phyloP scores from a whole-genome alignment of 331 rosid genomes.

The Quercus tomentella region DNA sequence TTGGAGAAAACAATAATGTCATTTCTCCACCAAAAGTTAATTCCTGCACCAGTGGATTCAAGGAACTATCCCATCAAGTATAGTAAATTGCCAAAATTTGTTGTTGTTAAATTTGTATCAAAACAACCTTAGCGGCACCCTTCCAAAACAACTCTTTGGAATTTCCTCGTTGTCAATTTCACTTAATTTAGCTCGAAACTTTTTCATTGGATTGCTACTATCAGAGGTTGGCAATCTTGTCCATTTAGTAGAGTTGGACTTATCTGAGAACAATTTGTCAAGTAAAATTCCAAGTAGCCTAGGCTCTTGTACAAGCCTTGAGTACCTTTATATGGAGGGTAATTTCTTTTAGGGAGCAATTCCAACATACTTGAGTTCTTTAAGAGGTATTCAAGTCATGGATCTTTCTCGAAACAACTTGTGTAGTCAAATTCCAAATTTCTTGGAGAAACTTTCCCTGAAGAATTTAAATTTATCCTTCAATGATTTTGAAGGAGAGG shows the following conservation, averaged over 20 bases:
- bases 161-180: neutral
- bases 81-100: neutral
- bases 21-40: too few relatives aligned
- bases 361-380: too few relatives aligned
- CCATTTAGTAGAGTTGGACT: neutral
- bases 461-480: neutral
- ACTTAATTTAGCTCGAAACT: neutral
- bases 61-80: neutral
- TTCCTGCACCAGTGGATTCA: too few relatives aligned
- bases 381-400: neutral
- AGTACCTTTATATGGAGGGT: neutral
- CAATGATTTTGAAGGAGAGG: neutral
- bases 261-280: neutral
- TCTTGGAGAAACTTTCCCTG: neutral
- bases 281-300: neutral
- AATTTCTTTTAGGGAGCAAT: neutral
- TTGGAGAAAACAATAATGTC: too few relatives aligned
- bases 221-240: neutral
- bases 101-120: neutral
- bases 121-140: neutral
- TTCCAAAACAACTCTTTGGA: neutral
- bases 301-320: neutral
- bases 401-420: slow-evolving; percentile 7
- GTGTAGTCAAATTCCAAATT: too few relatives aligned
- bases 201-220: neutral